Conservation (phyloP, 1,284 basidiomycete species). For the Pterulicium gracile region DNA sequence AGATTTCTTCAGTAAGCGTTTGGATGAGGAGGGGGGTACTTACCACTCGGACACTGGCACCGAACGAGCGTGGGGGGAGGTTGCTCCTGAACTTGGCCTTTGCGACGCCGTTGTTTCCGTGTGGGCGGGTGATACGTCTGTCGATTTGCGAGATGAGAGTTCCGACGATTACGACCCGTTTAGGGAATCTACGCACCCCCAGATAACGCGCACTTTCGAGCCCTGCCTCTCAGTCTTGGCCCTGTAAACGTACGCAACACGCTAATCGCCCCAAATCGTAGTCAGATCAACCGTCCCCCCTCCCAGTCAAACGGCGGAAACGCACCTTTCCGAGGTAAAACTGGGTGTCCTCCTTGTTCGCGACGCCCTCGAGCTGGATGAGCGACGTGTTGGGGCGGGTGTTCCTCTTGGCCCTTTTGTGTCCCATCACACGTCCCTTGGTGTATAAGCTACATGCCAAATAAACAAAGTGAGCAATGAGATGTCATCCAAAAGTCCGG, state of each 20-base stretch:
- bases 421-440: slow-evolving; percentile 95
- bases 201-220: slow-evolving; percentile 92
- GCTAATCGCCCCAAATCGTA: slow-evolving; percentile 25
- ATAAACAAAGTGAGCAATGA: slow-evolving; percentile 6
- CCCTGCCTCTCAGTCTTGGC: slow-evolving; percentile 90
- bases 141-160: slow-evolving; percentile 3
- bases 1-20: slow-evolving; percentile 5
- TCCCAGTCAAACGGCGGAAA: too few species aligned
- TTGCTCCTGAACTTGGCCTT: slow-evolving; percentile 97
- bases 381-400: slow-evolving; percentile 91
- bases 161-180: slow-evolving; percentile 1
- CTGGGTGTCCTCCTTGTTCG: slow-evolving; percentile 88
- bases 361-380: slow-evolving; percentile 95
- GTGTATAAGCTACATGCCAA: slow-evolving; percentile 68
- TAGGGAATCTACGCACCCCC: slow-evolving; percentile 61
- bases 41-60: slow-evolving; percentile 91
- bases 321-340: slow-evolving; percentile 98
- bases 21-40: slow-evolving; percentile 20
- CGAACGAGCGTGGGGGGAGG: slow-evolving; percentile 93
- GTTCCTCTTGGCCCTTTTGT: slow-evolving; percentile 99
- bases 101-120: slow-evolving; percentile 93
- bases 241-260: slow-evolving; percentile 96
- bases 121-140: slow-evolving; percentile 85
- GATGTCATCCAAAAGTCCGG: slow-evolving; percentile 25
- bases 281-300: slow-evolving; percentile 2